Base-by-base conservation (phyloP, 768 basidiomycete genomes). In the Daedaleopsis sinensis region DNA sequence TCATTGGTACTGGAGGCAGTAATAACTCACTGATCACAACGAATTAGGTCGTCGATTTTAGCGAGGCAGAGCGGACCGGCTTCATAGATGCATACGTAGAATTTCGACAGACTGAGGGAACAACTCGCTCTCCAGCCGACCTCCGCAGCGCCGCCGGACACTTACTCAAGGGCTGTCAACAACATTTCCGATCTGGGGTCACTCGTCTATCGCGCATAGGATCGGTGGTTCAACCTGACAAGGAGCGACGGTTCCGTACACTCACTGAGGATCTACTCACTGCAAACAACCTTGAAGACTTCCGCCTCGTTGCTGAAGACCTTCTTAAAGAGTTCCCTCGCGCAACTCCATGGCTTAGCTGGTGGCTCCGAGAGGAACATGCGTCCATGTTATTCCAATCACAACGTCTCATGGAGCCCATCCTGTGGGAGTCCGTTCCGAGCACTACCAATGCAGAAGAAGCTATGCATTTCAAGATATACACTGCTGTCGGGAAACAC, bases 401-500 rank as follows among this genome's bases (percentile, higher is more conserved):
- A 1, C 59, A 71, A n/a, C 59, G 70, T 0, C 48, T n/a, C 0
- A 77, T 77, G 74, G 66, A 72, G 38, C 52, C 54, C 2, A 57
- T 63, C 73, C 27, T 75, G 18, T 78, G 75, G 74, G 67, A 75
- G 8, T 70, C 68, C 0, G 62, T 78, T 1, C 76, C 75, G 0
- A 51, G 64, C 1, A 74, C 70, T 1, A 77, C 71, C 6, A 78
- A 78, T 66, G 71, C 76, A 1, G 73, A 76, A 48, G 77, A 78
- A 55, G 58, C 73, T 0, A 72, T 77, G 69, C 72, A 78, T 55
- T 74, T 66, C 66, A 75, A 73, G 50, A 24, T 77, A 0, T 77
- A 77, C 44, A 18, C 53, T 32, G 74, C 68, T 1, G 58, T 54
- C 55, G 74, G 73, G 13, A 44, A 49, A 10, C 49, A 64, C 36